Evolutionary conservation across 768 basidiomycete genomes (phyloP).

Genomic region (Mycena rebaudengoi): DNA sequence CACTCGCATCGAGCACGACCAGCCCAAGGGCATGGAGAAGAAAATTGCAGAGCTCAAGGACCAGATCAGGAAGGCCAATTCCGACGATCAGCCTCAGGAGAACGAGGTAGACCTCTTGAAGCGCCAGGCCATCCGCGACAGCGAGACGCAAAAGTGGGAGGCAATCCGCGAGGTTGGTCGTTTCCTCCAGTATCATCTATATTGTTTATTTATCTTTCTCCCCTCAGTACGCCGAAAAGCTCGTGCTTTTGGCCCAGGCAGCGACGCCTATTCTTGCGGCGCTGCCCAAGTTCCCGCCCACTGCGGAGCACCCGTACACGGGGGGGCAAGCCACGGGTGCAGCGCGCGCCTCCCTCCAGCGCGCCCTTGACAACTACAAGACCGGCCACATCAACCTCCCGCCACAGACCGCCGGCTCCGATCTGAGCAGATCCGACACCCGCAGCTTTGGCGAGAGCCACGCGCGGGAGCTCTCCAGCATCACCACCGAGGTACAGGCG

Average conservation of each 20-base stretch:
- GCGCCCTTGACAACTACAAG: conserved; percentile 81
- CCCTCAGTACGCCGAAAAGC: conserved; percentile 80
- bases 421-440: conserved; percentile 76
- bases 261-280: conserved; percentile 67
- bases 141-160: conserved; percentile 81
- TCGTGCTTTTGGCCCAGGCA: conserved; percentile 77
- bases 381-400: conserved; percentile 69
- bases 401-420: conserved; percentile 53
- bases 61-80: conserved; percentile 71
- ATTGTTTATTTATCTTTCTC: not conserved
- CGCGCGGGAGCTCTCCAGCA: conserved; percentile 72
- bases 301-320: conserved; percentile 60
- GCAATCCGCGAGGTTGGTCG: conserved; percentile 76
- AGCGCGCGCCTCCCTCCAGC: conserved; percentile 77
- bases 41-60: conserved; percentile 75
- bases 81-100: conserved; percentile 71
- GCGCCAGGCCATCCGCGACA: conserved; percentile 78
- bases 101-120: conserved; percentile 76
- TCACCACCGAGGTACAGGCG: conserved; percentile 45
- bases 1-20: conserved; percentile 69
- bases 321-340: conserved; percentile 72
- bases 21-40: conserved; percentile 69
- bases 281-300: conserved; percentile 76
- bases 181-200: not conserved
- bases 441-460: conserved; percentile 89